Evolutionary conservation across 2,329 filamentous ascomycete genomes (phyloP).

Genomic region (Talaromyces sp.): DNA sequence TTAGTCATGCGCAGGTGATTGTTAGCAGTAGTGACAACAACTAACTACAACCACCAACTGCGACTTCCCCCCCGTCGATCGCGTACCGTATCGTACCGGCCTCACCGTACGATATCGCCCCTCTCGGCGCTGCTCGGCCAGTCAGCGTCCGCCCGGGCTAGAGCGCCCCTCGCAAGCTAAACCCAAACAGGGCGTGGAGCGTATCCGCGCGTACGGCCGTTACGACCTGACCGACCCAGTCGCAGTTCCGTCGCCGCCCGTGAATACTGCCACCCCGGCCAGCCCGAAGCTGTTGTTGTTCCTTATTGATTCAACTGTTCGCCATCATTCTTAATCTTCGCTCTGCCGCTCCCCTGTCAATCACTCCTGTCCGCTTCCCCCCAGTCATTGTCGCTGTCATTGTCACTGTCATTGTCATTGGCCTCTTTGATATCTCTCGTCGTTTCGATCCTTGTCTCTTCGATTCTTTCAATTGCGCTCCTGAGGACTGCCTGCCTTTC

Average conservation of each 20-base stretch:
- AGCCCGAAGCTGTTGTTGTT: neutral
- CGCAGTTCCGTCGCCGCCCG: constrained; percentile 9
- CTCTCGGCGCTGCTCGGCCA: neutral
- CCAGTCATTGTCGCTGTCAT: neutral
- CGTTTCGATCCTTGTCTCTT: neutral
- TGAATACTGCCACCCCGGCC: constrained; percentile 12
- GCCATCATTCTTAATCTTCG: neutral
- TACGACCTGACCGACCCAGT: neutral
- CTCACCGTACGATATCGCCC: neutral
- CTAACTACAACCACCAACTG: neutral
- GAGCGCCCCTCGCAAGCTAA: constrained; percentile 8
- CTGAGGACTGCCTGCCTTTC: neutral
- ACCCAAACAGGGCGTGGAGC: neutral
- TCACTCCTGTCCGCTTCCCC: constrained; percentile 5
- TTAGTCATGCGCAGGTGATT: neutral
- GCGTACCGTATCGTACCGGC: neutral
- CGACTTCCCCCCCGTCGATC: neutral
- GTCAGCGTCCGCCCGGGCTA: constrained; percentile 1
- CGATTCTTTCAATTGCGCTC: constrained; percentile 5
- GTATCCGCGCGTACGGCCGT: neutral
- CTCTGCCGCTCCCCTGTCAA: neutral
- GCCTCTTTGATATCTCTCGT: neutral
- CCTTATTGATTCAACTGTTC: constrained; percentile 4
- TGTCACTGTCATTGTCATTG: no score
- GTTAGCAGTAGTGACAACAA: neutral